Conservation (phyloP, 2,329 filamentous ascomycete species). For the Fusarium cicatricum region DNA sequence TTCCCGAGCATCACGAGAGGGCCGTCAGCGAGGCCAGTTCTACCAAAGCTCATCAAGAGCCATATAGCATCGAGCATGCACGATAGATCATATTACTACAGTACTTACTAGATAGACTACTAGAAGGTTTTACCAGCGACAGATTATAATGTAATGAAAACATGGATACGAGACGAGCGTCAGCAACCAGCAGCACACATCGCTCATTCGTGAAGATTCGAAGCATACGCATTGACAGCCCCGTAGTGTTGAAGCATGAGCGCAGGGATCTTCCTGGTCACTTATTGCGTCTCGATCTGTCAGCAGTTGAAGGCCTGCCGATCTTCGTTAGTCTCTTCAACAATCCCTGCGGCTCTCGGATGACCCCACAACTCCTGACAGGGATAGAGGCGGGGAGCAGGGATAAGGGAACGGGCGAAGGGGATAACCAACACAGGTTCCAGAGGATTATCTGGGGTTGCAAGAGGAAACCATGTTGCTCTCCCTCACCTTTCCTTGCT, state of each 20-base stretch:
- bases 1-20: slow-evolving; percentile 39
- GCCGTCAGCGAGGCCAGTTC: slow-evolving; percentile 40
- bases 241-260: neutral
- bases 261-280: slow-evolving; percentile 13
- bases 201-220: slow-evolving; percentile 13
- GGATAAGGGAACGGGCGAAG: slow-evolving; percentile 14
- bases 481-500: slow-evolving; percentile 1
- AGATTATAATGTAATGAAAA: slow-evolving; percentile 31
- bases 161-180: slow-evolving; percentile 3
- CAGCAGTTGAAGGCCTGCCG: slow-evolving; percentile 7
- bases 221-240: slow-evolving; percentile 13
- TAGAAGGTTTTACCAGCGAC: slow-evolving; percentile 20
- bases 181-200: neutral
- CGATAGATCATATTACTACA: slow-evolving; percentile 20
- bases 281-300: slow-evolving; percentile 17
- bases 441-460: slow-evolving; percentile 17
- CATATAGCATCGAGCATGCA: slow-evolving; percentile 33
- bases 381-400: slow-evolving; percentile 15
- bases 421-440: slow-evolving; percentile 19
- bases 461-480: neutral
- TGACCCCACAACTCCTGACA: slow-evolving; percentile 20
- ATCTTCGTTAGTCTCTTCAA: slow-evolving; percentile 21
- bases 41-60: slow-evolving; percentile 27
- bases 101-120: slow-evolving; percentile 16
- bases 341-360: slow-evolving; percentile 2